A percentile compares a stretch with the other conserved stretches of the same genome.
These are phyloP conservation scores for Nymphaea colorata DNA, from an alignment of 164 flowering plant species.

Conservation along the genomic window DNA sequence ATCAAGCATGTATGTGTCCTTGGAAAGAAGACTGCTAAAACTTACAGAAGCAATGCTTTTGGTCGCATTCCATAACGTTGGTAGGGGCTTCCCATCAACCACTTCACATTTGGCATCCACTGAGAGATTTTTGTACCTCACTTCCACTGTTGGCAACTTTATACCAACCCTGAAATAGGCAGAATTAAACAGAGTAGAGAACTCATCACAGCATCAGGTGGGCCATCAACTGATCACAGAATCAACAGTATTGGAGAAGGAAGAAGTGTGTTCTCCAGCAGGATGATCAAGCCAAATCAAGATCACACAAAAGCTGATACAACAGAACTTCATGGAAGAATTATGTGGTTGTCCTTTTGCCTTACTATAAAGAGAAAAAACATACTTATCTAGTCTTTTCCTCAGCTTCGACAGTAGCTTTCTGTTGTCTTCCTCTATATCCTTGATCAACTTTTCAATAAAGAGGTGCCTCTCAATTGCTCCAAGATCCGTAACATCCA, in stretches of 20 bases:
- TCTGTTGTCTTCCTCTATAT: constrained; percentile 46
- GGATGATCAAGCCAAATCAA: too few species aligned
- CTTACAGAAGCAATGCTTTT: constrained; percentile 40
- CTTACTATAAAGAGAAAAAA: too few species aligned
- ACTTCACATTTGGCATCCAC: constrained; percentile 61
- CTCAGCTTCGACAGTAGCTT: constrained; percentile 20
- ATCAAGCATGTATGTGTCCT: too few species aligned
- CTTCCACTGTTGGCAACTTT: constrained; percentile 53
- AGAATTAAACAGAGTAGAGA: too few species aligned
- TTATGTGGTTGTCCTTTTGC: too few species aligned
- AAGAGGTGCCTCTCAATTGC: constrained; percentile 31
- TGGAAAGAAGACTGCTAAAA: not conserved
- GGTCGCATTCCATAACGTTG: constrained; percentile 59
- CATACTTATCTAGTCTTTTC: constrained; percentile 37
- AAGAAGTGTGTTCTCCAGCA: too few species aligned
- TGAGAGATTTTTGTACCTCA: constrained; percentile 38
- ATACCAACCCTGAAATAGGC: constrained; percentile 42
- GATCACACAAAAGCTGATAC: too few species aligned
- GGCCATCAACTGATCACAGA: too few species aligned
- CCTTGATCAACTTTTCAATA: constrained; percentile 43
- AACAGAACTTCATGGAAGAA: too few species aligned
- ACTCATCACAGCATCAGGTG: too few species aligned
- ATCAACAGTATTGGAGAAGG: too few species aligned
- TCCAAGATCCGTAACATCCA: constrained; percentile 7
- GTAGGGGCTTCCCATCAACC: constrained; percentile 64